Evolutionary conservation across 1,284 basidiomycete species (phyloP), one percentile per base, ranked within the genome.

Genomic region (Ceratobasidium sp.): DNA sequence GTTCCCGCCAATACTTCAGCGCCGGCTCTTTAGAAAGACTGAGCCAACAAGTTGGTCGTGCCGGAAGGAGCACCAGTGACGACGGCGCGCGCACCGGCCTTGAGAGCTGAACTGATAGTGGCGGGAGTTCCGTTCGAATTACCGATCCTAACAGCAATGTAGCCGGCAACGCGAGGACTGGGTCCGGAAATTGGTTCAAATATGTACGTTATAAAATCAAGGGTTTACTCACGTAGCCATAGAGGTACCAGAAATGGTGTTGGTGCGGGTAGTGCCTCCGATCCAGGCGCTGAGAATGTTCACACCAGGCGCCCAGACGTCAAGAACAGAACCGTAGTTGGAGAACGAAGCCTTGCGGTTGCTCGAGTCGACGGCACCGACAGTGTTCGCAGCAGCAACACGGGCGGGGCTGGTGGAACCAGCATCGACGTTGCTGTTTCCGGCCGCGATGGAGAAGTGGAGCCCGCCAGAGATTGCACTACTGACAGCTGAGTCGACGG

Each of bases 391-490:
- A 17, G 93, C 86, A 14, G 87, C 86, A 31, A 94, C 95, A 69
- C 94, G 94, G 17, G 77, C 77, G 7, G 78, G 78, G n/a, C 62
- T 72, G 22, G 44, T 51, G 36, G 14, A 80, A 78, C 78, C 81
- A 29, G 86, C 85, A 78, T 87, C 86, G 80, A 84, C 84, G 83
- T 88, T 87, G 83, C 88, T 86, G 82, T 84, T 87, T 87, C 95
- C 96, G 76, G 96, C 97, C 73, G 96, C 96, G 76, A 97, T 95
- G 78, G 95, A 94, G 80, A 99, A 98, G 87, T 98, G 95, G 73
- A 99, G 88, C 65, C 97, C 97, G 57, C 82, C 79, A 36, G 89
- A 88, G 73, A 98, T 94, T 71, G 97, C 66, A 48, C 47, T 19
- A 17, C 17, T 41, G 53, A 69, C 50, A 27, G 77, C 77, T 1